Conservation (phyloP, 2,329 filamentous ascomycete genomes). For the Didymella lethalis region DNA sequence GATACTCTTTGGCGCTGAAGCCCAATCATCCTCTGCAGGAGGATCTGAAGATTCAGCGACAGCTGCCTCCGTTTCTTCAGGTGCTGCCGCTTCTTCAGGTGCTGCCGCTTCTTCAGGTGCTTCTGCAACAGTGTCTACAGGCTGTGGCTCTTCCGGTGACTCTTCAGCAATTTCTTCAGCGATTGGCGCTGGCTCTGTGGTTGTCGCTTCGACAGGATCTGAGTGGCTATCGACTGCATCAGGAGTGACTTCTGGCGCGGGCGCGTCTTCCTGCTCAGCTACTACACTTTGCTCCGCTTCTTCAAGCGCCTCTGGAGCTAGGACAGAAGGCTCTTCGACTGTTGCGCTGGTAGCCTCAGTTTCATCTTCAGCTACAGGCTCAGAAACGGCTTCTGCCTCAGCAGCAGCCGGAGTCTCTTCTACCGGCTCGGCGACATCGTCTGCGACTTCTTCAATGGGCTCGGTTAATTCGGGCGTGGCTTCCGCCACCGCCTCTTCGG, state of each 20-base stretch:
- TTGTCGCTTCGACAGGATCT: constrained; percentile 1
- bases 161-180: not conserved
- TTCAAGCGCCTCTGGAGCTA: constrained; percentile 2
- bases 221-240: not conserved
- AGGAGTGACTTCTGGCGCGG: not conserved
- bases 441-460: constrained; percentile 3
- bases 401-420: not conserved
- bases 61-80: not conserved
- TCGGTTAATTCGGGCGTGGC: constrained; percentile 5
- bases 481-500: constrained; percentile 7
- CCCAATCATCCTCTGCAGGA: constrained; percentile 8
- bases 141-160: constrained; percentile 1
- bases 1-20: constrained; percentile 10
- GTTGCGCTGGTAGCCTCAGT: constrained; percentile 8
- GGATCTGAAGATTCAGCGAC: constrained; percentile 1
- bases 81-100: not conserved
- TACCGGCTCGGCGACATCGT: not conserved
- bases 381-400: constrained; percentile 4
- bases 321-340: not conserved
- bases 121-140: not conserved
- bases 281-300: constrained; percentile 8
- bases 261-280: constrained; percentile 1
- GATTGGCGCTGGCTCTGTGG: not conserved
- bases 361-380: constrained; percentile 9
- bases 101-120: not conserved